These are phyloP conservation scores for Epichloe hybrida DNA, from an alignment of 2,329 filamentous ascomycete genomes.

Conservation along the genomic window DNA sequence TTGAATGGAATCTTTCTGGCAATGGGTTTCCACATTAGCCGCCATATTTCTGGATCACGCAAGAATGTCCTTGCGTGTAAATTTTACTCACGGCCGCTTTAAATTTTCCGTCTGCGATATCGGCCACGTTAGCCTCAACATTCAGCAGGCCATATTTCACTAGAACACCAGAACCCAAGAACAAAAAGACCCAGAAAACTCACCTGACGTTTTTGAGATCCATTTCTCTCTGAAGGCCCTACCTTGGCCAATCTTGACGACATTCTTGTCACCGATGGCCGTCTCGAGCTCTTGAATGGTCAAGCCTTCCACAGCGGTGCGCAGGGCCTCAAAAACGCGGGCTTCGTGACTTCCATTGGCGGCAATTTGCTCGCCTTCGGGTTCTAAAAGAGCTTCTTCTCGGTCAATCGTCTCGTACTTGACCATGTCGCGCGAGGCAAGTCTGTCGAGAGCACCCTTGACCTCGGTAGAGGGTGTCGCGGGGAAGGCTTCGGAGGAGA, in stretches of 20 bases:
- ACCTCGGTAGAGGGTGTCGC: constrained; percentile 50
- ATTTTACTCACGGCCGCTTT: constrained; percentile 6
- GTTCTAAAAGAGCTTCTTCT: constrained; percentile 64
- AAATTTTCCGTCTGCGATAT: constrained; percentile 6
- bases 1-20: constrained; percentile 55
- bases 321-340: constrained; percentile 64
- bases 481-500: constrained; percentile 59
- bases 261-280: constrained; percentile 58
- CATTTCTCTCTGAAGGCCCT: constrained; percentile 81
- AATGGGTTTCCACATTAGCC: background rate
- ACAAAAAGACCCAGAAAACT: constrained; percentile 16
- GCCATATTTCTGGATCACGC: background rate
- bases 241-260: constrained; percentile 75
- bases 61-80: background rate
- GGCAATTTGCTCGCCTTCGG: constrained; percentile 59
- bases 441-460: constrained; percentile 79
- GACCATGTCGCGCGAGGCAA: constrained; percentile 76
- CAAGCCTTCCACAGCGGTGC: constrained; percentile 62
- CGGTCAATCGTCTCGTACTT: constrained; percentile 70
- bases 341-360: constrained; percentile 70
- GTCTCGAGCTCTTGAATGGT: constrained; percentile 61
- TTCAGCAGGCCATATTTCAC: background rate
- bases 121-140: constrained; percentile 1
- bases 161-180: background rate
- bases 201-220: constrained; percentile 50